Base-by-base conservation (phyloP, 257 asterid species). In the Prunella vulgaris region DNA sequence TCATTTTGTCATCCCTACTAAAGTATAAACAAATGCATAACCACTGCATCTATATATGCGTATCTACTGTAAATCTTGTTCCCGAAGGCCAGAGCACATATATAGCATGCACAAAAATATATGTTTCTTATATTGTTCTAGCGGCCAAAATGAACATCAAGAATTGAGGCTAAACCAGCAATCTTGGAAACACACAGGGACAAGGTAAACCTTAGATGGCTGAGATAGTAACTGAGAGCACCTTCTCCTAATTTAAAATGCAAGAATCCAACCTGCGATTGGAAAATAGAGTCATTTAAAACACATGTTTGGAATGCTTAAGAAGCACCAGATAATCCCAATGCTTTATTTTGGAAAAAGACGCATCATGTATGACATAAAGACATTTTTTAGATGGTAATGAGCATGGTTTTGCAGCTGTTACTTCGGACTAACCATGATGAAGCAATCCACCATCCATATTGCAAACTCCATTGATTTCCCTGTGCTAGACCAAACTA, bases 401-500 rank as follows among this genome's bases (percentile, higher is more conserved):
- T 13, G 25, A 59, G 44, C 33, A 27, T 5, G 7, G 35, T 24
- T 22, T 10, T 27, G 37, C 35, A 56, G 32, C 17, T 10, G 35
- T 24, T 53, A 53, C 2, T 69, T 53, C 18, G 67, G 42, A 83
- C 84, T 74, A 53, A 79, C 86, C 83, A 22, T 5, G n/a, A 64
- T 21, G 64, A 56, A 64, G 79, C 66, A 28, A 60, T 32, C 56
- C 40, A 53, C 42, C 7, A 65, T 72, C 54, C 67, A 40, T 30
- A 67, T 35, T 46, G 62, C 58, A 64, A 49, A 51, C 72, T 30
- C 28, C 32, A 49, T 27, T 32, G 38, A 62, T 27, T 44, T 74
- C 24, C 37, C 60, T 27, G 62, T 54, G 38, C 52, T 35, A 59
- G 18, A 65, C 68, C 68, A 60, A 73, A 71, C 85, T 84, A 94